phyloP scores from a whole-genome alignment of 768 basidiomycete species.

The Auricularia auricula-judae region DNA sequence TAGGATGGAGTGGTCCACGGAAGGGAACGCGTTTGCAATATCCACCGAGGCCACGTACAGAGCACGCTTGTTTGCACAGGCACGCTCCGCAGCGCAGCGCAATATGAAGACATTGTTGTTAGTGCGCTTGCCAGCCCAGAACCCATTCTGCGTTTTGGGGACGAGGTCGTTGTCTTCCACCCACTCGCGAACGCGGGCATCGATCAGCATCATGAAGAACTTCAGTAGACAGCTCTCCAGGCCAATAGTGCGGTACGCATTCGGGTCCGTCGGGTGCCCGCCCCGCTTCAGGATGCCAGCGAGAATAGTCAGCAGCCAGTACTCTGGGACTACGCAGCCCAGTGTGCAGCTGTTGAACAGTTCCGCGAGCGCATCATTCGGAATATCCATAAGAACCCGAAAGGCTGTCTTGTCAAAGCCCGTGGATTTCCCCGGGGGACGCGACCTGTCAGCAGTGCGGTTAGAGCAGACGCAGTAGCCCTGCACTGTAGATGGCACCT shows the following conservation, averaged over 20 bases:
- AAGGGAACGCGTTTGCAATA: slow-evolving; percentile 26
- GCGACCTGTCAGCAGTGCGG: not conserved
- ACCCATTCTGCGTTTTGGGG: slow-evolving; percentile 22
- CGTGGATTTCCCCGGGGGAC: not conserved
- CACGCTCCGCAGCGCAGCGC: slow-evolving; percentile 12
- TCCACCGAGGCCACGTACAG: slow-evolving; percentile 16
- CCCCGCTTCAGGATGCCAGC: slow-evolving; percentile 13
- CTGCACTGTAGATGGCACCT: too few species aligned
- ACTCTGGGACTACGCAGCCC: slow-evolving; percentile 3
- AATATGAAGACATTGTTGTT: slow-evolving; percentile 19
- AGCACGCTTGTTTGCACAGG: slow-evolving; percentile 1
- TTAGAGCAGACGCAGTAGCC: too few species aligned
- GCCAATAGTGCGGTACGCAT: slow-evolving; percentile 18
- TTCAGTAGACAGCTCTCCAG: slow-evolving; percentile 21
- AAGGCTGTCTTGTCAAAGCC: not conserved
- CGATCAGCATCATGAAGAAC: slow-evolving; percentile 15
- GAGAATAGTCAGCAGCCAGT: slow-evolving; percentile 10
- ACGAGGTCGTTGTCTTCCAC: slow-evolving; percentile 8
- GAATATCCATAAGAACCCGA: not conserved
- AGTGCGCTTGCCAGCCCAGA: slow-evolving; percentile 16
- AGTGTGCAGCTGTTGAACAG: slow-evolving; percentile 9
- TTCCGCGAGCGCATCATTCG: slow-evolving; percentile 15
- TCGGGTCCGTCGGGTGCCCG: slow-evolving; percentile 9
- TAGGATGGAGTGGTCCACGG: slow-evolving; percentile 18
- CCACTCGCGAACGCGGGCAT: slow-evolving; percentile 11